These are phyloP conservation scores for Oryza coarctata DNA, from an alignment of 176 grass and related monocot genomes.

Conservation along the genomic window DNA sequence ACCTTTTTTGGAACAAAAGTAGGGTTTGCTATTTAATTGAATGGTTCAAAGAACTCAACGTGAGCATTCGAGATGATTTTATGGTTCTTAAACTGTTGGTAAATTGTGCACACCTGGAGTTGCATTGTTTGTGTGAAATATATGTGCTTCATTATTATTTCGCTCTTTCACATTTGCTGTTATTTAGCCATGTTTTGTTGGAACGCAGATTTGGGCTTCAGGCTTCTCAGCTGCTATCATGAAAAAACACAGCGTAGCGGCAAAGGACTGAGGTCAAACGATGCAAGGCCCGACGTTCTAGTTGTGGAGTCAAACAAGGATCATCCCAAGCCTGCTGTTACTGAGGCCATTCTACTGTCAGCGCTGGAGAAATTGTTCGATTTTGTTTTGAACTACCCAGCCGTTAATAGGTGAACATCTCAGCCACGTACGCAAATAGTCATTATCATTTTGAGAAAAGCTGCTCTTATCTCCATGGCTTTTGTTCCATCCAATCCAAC, in stretches of 20 bases:
- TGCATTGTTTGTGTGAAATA: not conserved
- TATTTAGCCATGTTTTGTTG: not conserved
- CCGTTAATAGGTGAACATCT: constrained; percentile 68
- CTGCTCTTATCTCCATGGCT: constrained; percentile 5
- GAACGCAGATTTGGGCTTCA: constrained; percentile 76
- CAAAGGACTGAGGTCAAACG: constrained; percentile 44
- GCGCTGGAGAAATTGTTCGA: constrained; percentile 76
- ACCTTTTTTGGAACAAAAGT: not conserved
- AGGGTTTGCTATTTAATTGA: not conserved
- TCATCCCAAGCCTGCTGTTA: constrained; percentile 47
- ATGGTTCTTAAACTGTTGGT: not conserved
- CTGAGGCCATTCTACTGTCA: constrained; percentile 61
- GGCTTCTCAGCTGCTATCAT: constrained; percentile 94
- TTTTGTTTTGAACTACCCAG: constrained; percentile 67
- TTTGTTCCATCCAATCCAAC: not conserved
- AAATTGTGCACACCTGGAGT: not conserved
- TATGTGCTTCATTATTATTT: not conserved
- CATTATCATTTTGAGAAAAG: constrained; percentile 1
- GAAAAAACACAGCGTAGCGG: constrained; percentile 73
- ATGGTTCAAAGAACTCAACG: not conserved
- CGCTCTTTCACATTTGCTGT: not conserved
- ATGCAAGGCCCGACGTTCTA: constrained; percentile 33
- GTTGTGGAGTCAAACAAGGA: constrained; percentile 48
- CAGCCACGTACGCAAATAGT: not conserved
- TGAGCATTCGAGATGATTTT: not conserved